A percentile compares a stretch with the other conserved stretches of the same genome.
These are phyloP conservation scores for Coleophoma cylindrospora DNA, from an alignment of 2,329 filamentous ascomycete genomes.

Conservation along the genomic window DNA sequence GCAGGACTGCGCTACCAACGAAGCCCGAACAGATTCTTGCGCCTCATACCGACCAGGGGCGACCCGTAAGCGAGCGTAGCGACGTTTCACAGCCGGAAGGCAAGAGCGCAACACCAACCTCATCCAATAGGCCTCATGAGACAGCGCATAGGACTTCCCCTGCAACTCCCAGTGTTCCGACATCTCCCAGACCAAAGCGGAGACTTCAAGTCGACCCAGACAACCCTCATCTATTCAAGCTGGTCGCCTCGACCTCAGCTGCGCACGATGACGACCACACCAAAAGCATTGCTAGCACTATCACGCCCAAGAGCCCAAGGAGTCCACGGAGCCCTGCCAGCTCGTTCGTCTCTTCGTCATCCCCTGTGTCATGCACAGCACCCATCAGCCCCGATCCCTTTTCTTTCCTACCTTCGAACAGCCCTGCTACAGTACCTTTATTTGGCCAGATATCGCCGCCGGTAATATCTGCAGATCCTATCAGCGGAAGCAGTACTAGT, in stretches of 20 bases:
- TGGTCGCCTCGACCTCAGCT: conserved; percentile 1
- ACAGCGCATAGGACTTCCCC: conserved; percentile 18
- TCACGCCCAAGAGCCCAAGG: too few relatives aligned
- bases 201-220: conserved; percentile 23
- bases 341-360: background rate
- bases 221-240: conserved; percentile 24
- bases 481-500: conserved; percentile 7
- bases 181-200: conserved; percentile 17
- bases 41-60: background rate
- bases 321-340: too few relatives aligned
- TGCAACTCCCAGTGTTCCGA: conserved; percentile 19
- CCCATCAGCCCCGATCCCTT: conserved; percentile 6
- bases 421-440: conserved; percentile 5
- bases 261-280: conserved; percentile 6
- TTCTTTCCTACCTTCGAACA: conserved; percentile 9
- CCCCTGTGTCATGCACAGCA: conserved; percentile 17
- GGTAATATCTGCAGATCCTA: conserved; percentile 24
- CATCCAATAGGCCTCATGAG: conserved; percentile 9
- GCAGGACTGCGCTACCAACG: conserved; percentile 7
- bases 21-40: conserved; percentile 5
- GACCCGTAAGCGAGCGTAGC: too few relatives aligned
- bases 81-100: conserved; percentile 9
- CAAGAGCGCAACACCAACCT: conserved; percentile 4
- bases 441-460: conserved; percentile 7
- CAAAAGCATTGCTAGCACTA: too few relatives aligned